phyloP scores from a whole-genome alignment of 108 stramenopile species.

The Skeletonema marinoi region DNA sequence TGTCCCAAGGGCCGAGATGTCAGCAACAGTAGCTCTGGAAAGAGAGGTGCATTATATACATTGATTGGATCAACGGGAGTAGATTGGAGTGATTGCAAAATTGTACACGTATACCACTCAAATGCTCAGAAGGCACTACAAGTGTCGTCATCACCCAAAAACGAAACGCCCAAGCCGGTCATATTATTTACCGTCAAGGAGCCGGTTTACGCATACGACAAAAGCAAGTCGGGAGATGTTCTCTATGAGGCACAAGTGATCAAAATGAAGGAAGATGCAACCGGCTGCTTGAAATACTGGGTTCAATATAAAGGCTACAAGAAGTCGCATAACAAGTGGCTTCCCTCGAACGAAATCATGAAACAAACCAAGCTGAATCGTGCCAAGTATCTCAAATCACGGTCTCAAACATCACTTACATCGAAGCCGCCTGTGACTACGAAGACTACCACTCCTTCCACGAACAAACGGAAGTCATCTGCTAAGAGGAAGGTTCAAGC shows the following conservation, averaged over 20 bases:
- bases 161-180: neutral
- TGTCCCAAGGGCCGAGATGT: neutral
- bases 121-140: neutral
- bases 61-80: neutral
- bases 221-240: conserved; percentile 1
- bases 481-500: neutral
- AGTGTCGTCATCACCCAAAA: neutral
- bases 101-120: neutral
- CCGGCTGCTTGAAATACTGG: conserved; percentile 8
- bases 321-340: conserved; percentile 16
- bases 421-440: neutral
- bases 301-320: conserved; percentile 20
- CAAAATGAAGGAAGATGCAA: conserved; percentile 3
- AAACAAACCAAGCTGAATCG: neutral
- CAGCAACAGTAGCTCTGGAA: neutral
- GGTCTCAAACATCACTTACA: neutral
- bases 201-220: conserved; percentile 17
- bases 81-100: neutral
- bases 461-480: too few species aligned
- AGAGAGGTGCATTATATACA: neutral
- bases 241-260: conserved; percentile 21
- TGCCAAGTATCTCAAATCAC: neutral
- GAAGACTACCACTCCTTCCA: neutral
- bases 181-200: conserved; percentile 3
- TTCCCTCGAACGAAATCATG: neutral